Evolutionary conservation across 2,329 filamentous ascomycete species (phyloP), one percentile per base, ranked within the genome.

Genomic region (Claviceps sp.): DNA sequence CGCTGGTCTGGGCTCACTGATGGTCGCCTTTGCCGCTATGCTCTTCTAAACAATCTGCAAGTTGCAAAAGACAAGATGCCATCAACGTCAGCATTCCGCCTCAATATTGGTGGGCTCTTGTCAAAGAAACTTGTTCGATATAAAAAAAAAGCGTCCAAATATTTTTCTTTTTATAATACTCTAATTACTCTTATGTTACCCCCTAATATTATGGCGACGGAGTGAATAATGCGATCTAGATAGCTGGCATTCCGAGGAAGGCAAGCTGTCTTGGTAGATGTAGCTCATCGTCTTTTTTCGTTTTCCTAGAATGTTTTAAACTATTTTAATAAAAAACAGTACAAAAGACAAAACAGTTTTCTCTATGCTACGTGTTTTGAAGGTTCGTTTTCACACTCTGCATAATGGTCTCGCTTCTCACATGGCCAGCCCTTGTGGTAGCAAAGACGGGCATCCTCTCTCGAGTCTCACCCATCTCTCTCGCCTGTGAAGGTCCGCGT

Each of bases 11-110:
- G 68, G 67, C 26, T 66, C 67, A 51, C 60, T 72, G 43, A 57
- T 69, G 47, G 52, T 70, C 37, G 71, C 64, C 43, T 53, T 70
- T 40, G 68, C 64, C 48, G 68, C 65, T 22, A 50, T 73, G 42
- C 58, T 66, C 52, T 56, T 72, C 54, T 72, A 65, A 59, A 45
- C 16, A 30, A 37, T 26, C 44, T 20, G 4, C 45, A 22, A 8
- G 22, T 37, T n/a, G 9, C 37, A 50, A 42, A 20, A 11, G 30
- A 30, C 30, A 4, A 30, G 30, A 30, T 11, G 30, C 3, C 3
- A 30, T 30, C 30, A 30, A 30, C 9, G 9, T 30, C 30, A 30
- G 8, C 30, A 30, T 11, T 4, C 8, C 9, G 8, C 30, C 30
- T 30, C 8, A 8, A 11, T 30, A 1, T 30, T 30, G 3, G 30